phyloP scores from a whole-genome alignment of 78 protist genomes.

The Dictyostelium intermedium region DNA sequence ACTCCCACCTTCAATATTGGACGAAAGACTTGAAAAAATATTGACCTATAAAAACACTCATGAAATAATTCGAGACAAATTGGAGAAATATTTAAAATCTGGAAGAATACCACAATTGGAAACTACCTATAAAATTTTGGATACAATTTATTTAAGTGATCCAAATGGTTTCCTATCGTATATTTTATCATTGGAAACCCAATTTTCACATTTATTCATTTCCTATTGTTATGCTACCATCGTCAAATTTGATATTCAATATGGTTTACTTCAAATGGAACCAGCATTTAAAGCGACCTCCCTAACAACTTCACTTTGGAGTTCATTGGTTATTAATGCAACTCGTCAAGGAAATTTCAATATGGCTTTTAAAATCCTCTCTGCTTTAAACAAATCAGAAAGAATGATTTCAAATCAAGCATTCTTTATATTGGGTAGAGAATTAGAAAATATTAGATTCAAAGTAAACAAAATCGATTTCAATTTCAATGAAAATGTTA shows the following conservation, averaged over 20 bases:
- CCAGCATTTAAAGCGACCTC: neutral
- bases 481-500: neutral
- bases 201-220: neutral
- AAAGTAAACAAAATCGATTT: neutral
- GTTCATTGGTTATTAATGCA: neutral
- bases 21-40: neutral
- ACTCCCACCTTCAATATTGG: no score
- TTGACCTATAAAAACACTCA: neutral
- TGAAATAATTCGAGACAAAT: neutral
- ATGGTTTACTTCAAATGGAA: neutral
- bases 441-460: neutral
- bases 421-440: neutral
- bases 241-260: neutral
- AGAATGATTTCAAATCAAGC: neutral
- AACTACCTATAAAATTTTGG: neutral
- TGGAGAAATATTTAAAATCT: neutral
- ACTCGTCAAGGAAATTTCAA: neutral
- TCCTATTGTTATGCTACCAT: neutral
- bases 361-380: neutral
- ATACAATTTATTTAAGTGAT: neutral
- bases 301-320: neutral
- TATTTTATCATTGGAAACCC: neutral
- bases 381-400: neutral
- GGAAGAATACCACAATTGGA: neutral
- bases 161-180: neutral